These are phyloP conservation scores for Rutstroemia sp. DNA, from an alignment of 2,329 filamentous ascomycete genomes.

Conservation along the genomic window DNA sequence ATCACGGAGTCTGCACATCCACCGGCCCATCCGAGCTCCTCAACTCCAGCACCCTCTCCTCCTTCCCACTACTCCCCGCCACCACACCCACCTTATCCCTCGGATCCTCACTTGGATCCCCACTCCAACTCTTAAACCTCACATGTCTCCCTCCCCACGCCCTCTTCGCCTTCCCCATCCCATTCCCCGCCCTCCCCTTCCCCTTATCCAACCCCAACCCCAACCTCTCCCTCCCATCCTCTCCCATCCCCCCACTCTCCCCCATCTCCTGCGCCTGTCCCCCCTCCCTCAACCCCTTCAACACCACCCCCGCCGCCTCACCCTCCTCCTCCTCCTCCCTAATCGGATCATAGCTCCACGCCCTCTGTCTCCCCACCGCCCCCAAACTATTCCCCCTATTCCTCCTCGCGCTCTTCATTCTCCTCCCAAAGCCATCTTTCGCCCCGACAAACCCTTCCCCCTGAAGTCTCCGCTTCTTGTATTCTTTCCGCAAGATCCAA, in stretches of 20 bases:
- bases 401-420: constrained; percentile 7
- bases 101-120: not conserved
- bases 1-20: constrained; percentile 2
- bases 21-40: not conserved
- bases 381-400: not conserved
- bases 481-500: constrained; percentile 4
- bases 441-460: constrained; percentile 1
- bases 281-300: not conserved
- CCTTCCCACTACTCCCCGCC: constrained; percentile 3
- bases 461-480: not conserved
- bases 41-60: not conserved
- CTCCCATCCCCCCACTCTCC: not conserved
- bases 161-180: constrained; percentile 3
- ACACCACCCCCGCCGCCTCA: not conserved
- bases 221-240: not conserved
- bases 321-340: constrained; percentile 3
- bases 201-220: not conserved
- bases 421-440: constrained; percentile 6
- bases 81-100: not conserved
- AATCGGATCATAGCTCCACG: constrained; percentile 8
- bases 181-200: not conserved
- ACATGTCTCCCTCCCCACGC: constrained; percentile 4
- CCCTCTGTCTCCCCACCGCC: not conserved
- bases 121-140: constrained; percentile 1
- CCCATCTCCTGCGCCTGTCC: not conserved